Base-by-base conservation (phyloP, 495 filamentous ascomycete genomes). In the Beverwykella pulmonaria region DNA sequence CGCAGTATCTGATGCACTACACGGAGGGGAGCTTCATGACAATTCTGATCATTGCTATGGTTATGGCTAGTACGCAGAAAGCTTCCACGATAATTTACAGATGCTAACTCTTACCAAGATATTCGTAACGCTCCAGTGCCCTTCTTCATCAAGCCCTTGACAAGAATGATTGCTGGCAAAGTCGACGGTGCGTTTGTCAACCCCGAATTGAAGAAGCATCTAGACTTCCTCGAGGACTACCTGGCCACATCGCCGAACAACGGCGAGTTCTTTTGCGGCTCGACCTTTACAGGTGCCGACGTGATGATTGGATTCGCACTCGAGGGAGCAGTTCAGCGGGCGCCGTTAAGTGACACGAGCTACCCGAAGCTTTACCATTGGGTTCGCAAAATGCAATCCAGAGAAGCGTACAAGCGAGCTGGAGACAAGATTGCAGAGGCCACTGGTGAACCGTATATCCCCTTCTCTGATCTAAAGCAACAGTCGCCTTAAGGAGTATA, bases 121-220 rank as follows among this genome's bases (percentile, higher is more conserved):
- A 79, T 97, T 54, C 86, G 84, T 63, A 82, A 83, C 14, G 77
- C 85, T 4, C 83, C 86, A 0, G 77, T 90, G 6, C 92, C 92
- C 1, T 96, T 96, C 83, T 92, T 96, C 81, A 79, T 97, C 73
- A 88, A 87, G 46, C 91, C 90, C 19, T 83, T 97, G 62, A 88
- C 90, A 8, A 73, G 77, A 17, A 74, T 82, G 19, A 85, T 96
- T 15, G 86, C 86, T 39, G 76, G 78, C 62, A 85, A 87, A 30
- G 78, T 96, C 27, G 79, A 87, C 27, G 71, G 77, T 1, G 71
- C 69, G 10, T 92, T 87, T 70, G 75, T 95, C 29, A 75, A 81
- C 7, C 86, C 86, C 20, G 88, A 91, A 53, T 77, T 90, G 47
- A 79, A 83, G 48, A 79, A 79, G 14, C 83, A 94, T 54, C 82